These are phyloP conservation scores for Geotrichum reessii DNA, from an alignment of 1,139 yeast genomes.

Conservation along the genomic window DNA sequence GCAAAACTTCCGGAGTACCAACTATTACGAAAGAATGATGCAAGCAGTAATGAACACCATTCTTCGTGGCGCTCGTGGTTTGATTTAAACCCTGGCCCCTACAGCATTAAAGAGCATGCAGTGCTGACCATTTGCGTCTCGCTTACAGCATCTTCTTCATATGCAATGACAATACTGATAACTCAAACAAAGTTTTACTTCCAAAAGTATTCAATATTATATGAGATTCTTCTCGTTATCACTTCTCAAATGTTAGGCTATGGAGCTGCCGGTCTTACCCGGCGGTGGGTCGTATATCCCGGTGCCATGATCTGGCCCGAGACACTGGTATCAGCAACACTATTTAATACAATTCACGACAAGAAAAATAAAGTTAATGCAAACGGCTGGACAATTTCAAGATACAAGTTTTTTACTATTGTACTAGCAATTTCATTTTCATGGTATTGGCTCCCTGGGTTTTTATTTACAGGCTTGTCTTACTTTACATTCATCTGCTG, in stretches of 20 bases:
- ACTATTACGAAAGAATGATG: slow-evolving; percentile 23
- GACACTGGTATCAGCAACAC: slow-evolving; percentile 30
- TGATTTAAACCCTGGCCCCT: slow-evolving; percentile 52
- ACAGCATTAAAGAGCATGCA: slow-evolving; percentile 50
- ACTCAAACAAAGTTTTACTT: slow-evolving; percentile 42
- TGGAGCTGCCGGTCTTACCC: slow-evolving; percentile 50
- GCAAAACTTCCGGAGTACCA: slow-evolving; percentile 43
- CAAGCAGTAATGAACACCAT: slow-evolving; percentile 37
- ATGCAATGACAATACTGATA: slow-evolving; percentile 45
- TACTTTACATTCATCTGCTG: slow-evolving; percentile 36
- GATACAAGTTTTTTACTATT: slow-evolving; percentile 38
- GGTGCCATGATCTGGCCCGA: slow-evolving; percentile 52
- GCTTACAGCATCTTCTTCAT: slow-evolving; percentile 44
- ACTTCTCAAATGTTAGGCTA: slow-evolving; percentile 25
- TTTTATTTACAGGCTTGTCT: slow-evolving; percentile 41
- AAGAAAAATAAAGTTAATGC: slow-evolving; percentile 47
- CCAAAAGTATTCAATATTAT: slow-evolving; percentile 46
- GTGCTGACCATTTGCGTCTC: slow-evolving; percentile 50
- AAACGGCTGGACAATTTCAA: slow-evolving; percentile 41
- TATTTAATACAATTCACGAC: slow-evolving; percentile 25
- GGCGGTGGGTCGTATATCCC: slow-evolving; percentile 47
- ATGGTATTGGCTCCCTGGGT: slow-evolving; percentile 47
- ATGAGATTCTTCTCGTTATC: slow-evolving; percentile 34
- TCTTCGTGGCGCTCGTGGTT: slow-evolving; percentile 39
- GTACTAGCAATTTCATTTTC: slow-evolving; percentile 37